phyloP scores from a whole-genome alignment of 2,329 filamentous ascomycete genomes.

The Cladosporium velox region DNA sequence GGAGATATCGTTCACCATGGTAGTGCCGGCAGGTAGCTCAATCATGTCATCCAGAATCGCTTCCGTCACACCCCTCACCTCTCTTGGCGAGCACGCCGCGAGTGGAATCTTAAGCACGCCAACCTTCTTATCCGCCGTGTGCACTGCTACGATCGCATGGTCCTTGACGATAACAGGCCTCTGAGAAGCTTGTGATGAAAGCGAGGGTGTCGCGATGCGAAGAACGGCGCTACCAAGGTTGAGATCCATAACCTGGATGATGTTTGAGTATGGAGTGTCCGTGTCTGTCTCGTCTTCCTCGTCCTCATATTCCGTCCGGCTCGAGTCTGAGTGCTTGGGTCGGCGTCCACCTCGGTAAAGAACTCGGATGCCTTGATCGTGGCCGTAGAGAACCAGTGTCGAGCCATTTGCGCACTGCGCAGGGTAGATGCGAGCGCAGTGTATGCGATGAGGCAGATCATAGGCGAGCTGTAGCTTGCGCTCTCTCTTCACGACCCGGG shows the following conservation, averaged over 20 bases:
- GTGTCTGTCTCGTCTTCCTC: constrained; percentile 62
- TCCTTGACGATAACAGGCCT: constrained; percentile 34
- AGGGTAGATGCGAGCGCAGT: constrained; percentile 60
- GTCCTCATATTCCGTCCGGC: constrained; percentile 48
- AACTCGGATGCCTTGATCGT: constrained; percentile 59
- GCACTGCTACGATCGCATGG: constrained; percentile 51
- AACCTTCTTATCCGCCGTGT: constrained; percentile 59
- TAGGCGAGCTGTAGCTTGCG: constrained; percentile 47
- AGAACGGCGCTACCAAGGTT: constrained; percentile 56
- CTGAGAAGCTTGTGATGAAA: constrained; percentile 18
- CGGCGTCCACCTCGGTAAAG: constrained; percentile 61
- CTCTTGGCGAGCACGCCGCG: constrained; percentile 44
- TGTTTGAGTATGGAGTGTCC: constrained; percentile 54
- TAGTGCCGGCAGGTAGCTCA: constrained; percentile 12
- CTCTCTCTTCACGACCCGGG: constrained; percentile 35
- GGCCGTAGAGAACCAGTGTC: constrained; percentile 61
- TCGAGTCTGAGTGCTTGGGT: constrained; percentile 23
- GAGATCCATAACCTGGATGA: constrained; percentile 58
- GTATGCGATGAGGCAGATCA: constrained; percentile 59
- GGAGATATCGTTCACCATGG: constrained; percentile 23
- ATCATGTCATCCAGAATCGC: constrained; percentile 24
- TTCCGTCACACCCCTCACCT: constrained; percentile 36
- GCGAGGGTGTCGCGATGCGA: constrained; percentile 50
- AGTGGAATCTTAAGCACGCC: constrained; percentile 58
- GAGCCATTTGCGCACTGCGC: constrained; percentile 62